Conservation (phyloP, 495 filamentous ascomycete genomes). For the Penicillium turbatum region DNA sequence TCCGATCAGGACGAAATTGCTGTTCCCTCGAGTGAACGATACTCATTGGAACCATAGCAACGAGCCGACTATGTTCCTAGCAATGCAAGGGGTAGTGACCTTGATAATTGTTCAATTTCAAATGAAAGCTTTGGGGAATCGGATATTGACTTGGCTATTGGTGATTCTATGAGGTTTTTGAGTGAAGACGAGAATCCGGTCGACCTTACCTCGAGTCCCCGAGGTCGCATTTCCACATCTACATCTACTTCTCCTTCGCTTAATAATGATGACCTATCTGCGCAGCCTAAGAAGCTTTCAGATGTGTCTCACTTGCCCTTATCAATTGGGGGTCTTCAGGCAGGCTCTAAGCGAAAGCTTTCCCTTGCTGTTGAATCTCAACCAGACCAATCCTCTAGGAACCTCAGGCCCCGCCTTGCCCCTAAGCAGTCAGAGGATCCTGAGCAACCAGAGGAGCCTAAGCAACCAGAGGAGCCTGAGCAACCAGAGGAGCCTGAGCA, state of each 20-base stretch:
- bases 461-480: too few species aligned
- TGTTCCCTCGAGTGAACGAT: not conserved
- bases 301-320: not conserved
- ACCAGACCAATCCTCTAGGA: not conserved
- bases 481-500: too few species aligned
- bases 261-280: not conserved
- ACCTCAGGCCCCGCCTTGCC: not conserved
- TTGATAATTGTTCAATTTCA: not conserved
- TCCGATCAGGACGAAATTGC: not conserved
- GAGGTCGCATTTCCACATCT: not conserved
- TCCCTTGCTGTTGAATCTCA: not conserved
- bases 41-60: not conserved
- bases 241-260: not conserved
- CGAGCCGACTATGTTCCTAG: not conserved
- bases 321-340: not conserved
- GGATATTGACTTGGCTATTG: not conserved
- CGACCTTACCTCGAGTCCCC: not conserved
- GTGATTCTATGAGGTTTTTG: not conserved
- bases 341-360: not conserved
- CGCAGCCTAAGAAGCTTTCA: not conserved
- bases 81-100: not conserved
- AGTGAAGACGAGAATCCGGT: not conserved
- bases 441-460: too few species aligned
- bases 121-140: not conserved
- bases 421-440: not conserved